These are phyloP conservation scores for Linaria vulgaris DNA, from an alignment of 257 asterid genomes.

Conservation along the genomic window DNA sequence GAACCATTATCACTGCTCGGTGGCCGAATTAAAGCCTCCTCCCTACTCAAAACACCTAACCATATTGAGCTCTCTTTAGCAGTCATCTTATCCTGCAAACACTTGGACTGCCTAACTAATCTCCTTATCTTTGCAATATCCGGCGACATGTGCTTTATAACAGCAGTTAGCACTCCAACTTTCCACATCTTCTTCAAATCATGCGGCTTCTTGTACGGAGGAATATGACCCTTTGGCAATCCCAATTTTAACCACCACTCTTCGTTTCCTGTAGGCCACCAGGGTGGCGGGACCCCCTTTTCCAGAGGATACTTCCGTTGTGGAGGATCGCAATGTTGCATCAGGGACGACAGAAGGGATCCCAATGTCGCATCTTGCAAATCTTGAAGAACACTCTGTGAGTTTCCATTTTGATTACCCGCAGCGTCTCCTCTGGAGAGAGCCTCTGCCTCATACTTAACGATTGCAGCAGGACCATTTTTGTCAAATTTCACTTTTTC, in stretches of 20 bases:
- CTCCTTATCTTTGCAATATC: slow-evolving; percentile 70
- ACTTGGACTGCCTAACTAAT: slow-evolving; percentile 63
- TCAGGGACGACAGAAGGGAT: slow-evolving; percentile 49
- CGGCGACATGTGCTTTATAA: slow-evolving; percentile 88
- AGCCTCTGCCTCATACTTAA: slow-evolving; percentile 41
- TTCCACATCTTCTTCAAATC: slow-evolving; percentile 63
- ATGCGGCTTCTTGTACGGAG: slow-evolving; percentile 58
- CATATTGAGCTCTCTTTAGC: slow-evolving; percentile 85
- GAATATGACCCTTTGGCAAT: slow-evolving; percentile 34
- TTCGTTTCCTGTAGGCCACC: slow-evolving; percentile 59
- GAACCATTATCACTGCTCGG: slow-evolving; percentile 74
- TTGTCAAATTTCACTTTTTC: slow-evolving; percentile 58
- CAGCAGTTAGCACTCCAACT: slow-evolving; percentile 50
- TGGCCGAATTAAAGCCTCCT: slow-evolving; percentile 58
- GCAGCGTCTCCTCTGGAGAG: slow-evolving; percentile 25
- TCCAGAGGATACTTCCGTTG: slow-evolving; percentile 53
- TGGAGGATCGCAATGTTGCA: slow-evolving; percentile 65
- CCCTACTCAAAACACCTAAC: slow-evolving; percentile 70
- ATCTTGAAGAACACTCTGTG: slow-evolving; percentile 43
- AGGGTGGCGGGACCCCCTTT: slow-evolving; percentile 53
- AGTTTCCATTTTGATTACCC: slow-evolving; percentile 29
- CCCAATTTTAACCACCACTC: slow-evolving; percentile 55
- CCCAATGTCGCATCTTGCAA: slow-evolving; percentile 60
- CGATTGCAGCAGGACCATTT: slow-evolving; percentile 55
- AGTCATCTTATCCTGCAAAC: slow-evolving; percentile 92